Conservation (phyloP, 768 basidiomycete species). For the Hydnum rufescens region DNA sequence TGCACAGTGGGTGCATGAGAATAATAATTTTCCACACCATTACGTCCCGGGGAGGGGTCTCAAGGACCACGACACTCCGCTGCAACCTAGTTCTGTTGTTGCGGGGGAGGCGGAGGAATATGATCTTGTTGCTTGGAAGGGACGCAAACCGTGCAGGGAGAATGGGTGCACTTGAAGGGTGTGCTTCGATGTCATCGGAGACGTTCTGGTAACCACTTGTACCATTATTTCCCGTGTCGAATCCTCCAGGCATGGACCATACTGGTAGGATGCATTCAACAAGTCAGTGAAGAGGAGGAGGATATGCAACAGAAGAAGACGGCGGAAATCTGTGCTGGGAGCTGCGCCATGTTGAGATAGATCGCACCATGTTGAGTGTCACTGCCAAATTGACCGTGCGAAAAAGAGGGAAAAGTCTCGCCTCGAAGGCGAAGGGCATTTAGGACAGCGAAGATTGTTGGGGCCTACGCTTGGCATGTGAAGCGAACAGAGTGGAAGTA, state of each 20-base stretch:
- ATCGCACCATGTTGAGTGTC: neutral
- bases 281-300: neutral
- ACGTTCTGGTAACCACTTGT: constrained; percentile 17
- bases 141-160: no score
- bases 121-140: constrained; percentile 5
- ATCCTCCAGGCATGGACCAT: constrained; percentile 52
- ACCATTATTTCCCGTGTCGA: constrained; percentile 27
- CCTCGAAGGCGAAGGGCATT: constrained; percentile 38
- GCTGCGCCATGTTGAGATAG: no score
- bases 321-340: no score
- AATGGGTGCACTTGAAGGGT: no score
- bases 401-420: constrained; percentile 29
- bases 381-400: neutral
- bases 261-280: constrained; percentile 21
- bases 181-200: constrained; percentile 23
- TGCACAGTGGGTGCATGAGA: no score
- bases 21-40: no score
- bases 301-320: no score
- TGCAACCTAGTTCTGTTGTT: constrained; percentile 4
- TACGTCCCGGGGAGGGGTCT: no score
- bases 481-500: neutral
- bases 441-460: constrained; percentile 34
- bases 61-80: no score
- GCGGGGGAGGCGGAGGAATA: constrained; percentile 1
- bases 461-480: constrained; percentile 25